Conservation (phyloP, 2,329 filamentous ascomycete genomes). For the Trichoderma guizhouense region DNA sequence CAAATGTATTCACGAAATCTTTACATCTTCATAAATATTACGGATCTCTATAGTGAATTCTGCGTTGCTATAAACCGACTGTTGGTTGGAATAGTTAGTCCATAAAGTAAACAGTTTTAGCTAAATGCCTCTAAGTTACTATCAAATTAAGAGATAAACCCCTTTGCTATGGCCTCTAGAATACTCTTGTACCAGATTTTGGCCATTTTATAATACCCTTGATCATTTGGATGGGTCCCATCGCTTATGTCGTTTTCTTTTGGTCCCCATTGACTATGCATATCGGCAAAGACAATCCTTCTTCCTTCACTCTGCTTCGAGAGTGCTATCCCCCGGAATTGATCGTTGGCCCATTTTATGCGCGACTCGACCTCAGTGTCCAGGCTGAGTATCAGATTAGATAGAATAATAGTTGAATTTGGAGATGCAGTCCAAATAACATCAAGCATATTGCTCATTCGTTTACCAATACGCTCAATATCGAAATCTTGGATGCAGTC, state of each 20-base stretch:
- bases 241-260: constrained; percentile 32
- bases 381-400: neutral
- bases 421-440: neutral
- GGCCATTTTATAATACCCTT: constrained; percentile 43
- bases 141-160: neutral
- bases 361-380: neutral
- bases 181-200: constrained; percentile 34
- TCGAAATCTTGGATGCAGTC: constrained; percentile 37
- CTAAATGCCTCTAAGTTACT: neutral
- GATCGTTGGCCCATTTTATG: neutral
- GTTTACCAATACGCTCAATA: constrained; percentile 29
- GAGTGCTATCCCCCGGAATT: neutral
- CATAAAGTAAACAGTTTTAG: neutral
- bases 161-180: neutral
- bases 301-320: neutral
- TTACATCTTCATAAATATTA: neutral
- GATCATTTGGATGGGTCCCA: constrained; percentile 38
- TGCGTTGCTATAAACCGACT: neutral
- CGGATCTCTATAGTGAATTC: neutral
- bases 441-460: constrained; percentile 28
- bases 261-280: constrained; percentile 26
- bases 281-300: neutral
- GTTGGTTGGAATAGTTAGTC: neutral
- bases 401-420: neutral
- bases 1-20: neutral